Base-by-base conservation (phyloP, 352 stramenopile genomes). In the Thraustochytrium striatum region DNA sequence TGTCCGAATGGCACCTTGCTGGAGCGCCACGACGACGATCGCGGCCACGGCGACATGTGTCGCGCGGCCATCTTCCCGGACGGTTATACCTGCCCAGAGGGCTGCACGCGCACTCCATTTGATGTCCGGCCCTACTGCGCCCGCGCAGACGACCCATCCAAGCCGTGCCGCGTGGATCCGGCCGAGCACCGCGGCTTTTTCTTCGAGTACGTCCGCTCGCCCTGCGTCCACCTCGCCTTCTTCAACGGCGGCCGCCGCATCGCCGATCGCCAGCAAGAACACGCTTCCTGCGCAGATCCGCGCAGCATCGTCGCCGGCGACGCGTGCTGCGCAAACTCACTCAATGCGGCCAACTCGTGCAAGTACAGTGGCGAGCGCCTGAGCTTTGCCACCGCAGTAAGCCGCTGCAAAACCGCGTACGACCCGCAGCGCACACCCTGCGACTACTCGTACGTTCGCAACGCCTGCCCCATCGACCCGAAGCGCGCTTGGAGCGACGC, bases 201-300 rank as follows among this genome's bases (percentile, higher is more conserved):
- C 72, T 91, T 88, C 75, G 87, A 90, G 81, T 91, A 87, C 81
- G 65, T 89, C 16, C 78, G 82, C 11, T 72, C 81, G 33, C 52
- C 86, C 25, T 90, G 87, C 85, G 86, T 89, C 13, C 79, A 89
- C 19, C 82, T 88, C 72, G 81, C 69, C 33, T 89, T 89, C 50
- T 59, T 79, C 43, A 47, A 82, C 36, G 70, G 83, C 41, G 55
- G 57, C 7, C 5, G 13, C 19, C 52, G 52, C 25, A 59, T 59
- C 52, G 33, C 41, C 9, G 55, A 5, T 3, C n/a, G n/a, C 21
- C 41, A 61, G 2, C 25, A 61, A 3, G 8, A 19, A 21, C 0
- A 1, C 25, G 35, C 55, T n/a, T 39, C 72, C 38, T 84, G 82
- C 44, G 79, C 69, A 2, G 44, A 83, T 47, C 50, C 50, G 36